Evolutionary conservation across 2,329 filamentous ascomycete genomes (phyloP).

Genomic region (Colletotrichum scovillei): DNA sequence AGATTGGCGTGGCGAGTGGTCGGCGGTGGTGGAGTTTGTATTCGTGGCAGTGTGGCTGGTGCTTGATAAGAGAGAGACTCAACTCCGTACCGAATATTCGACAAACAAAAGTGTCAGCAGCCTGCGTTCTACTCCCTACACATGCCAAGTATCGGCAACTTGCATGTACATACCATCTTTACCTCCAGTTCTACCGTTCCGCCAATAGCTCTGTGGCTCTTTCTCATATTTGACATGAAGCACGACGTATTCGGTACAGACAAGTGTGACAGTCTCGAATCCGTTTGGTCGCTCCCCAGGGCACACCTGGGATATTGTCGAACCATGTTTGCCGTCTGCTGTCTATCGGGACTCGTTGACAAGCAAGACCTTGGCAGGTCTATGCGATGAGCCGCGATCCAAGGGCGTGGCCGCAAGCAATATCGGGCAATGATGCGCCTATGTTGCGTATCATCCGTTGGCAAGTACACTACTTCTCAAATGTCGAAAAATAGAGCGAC

Average conservation of each 20-base stretch:
- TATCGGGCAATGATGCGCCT: conserved; percentile 5
- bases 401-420: neutral
- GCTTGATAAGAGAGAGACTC: neutral
- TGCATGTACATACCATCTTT: conserved; percentile 5
- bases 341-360: neutral
- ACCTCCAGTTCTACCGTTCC: neutral
- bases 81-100: neutral
- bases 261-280: neutral
- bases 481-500: neutral
- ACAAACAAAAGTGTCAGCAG: neutral
- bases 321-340: conserved; percentile 6
- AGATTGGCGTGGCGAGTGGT: neutral
- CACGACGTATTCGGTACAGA: neutral
- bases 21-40: conserved; percentile 1
- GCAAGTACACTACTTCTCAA: conserved; percentile 5
- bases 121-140: neutral
- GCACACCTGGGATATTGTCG: conserved; percentile 8
- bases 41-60: conserved; percentile 32
- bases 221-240: neutral
- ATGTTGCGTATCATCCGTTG: neutral
- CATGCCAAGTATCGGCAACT: conserved; percentile 1
- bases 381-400: neutral
- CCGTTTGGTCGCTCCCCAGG: neutral
- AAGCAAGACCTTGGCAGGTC: conserved; percentile 4
- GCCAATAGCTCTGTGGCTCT: neutral